Conservation (phyloP, 164 flowering plant genomes). For the Cinnamomum micranthum region DNA sequence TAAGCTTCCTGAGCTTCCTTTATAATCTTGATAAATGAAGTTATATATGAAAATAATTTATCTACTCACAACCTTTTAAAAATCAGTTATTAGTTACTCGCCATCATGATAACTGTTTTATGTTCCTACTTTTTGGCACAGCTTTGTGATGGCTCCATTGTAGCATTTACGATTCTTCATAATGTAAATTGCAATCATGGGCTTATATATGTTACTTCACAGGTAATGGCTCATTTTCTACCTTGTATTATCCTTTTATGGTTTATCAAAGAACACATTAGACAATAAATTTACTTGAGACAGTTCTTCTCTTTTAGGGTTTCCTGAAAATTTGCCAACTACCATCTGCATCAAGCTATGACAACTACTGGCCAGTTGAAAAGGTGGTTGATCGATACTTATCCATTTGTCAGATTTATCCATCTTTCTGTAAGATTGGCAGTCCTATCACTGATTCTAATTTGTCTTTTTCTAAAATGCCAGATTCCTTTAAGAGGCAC, state of each 20-base stretch:
- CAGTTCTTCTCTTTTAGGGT: slow-evolving; percentile 47
- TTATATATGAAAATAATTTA: background rate
- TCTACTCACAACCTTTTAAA: background rate
- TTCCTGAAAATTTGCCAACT: slow-evolving; percentile 91
- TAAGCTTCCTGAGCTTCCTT: background rate
- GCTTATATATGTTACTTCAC: slow-evolving; percentile 88
- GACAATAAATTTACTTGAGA: background rate
- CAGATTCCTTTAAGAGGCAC: slow-evolving; percentile 92
- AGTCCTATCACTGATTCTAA: background rate
- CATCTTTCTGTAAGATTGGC: background rate
- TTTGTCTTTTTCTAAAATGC: slow-evolving; percentile 7
- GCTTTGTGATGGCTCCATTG: slow-evolving; percentile 94
- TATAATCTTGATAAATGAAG: background rate
- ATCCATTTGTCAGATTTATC: background rate
- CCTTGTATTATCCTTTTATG: background rate
- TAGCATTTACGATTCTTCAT: slow-evolving; percentile 94
- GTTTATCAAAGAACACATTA: background rate
- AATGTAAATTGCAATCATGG: slow-evolving; percentile 98
- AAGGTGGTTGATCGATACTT: slow-evolving; percentile 44
- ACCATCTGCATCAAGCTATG: slow-evolving; percentile 68
- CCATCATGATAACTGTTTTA: too few relatives aligned
- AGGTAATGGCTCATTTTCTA: slow-evolving; percentile 37
- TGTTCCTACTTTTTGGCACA: slow-evolving; percentile 24
- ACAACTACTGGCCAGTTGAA: slow-evolving; percentile 98
- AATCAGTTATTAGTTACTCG: too few relatives aligned